Evolutionary conservation across 164 flowering plant genomes (phyloP), one percentile per base, ranked within the genome.

Genomic region (Echeveria elegans): DNA sequence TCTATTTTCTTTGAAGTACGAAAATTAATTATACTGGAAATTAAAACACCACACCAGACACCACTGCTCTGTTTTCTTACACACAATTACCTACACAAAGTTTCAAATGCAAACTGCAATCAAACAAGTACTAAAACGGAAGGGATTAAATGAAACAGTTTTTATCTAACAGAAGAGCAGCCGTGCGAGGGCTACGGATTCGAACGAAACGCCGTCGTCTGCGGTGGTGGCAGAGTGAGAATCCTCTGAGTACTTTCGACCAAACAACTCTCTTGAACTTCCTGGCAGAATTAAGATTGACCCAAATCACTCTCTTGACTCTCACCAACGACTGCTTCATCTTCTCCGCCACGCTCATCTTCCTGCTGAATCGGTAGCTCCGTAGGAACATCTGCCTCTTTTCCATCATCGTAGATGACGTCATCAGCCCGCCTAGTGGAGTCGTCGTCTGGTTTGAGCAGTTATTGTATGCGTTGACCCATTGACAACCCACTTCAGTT

Each of bases 371-470:
- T 58, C 82, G 87, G 75, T 88, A 88, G 83, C 95, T 88, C 48
- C 89, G 79, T 36, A 88, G 76, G 68, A 88, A 88, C 50, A 86
- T 67, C 72, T 81, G 89, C 50, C 95, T 82, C 80, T 84, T 87
- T 72, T 85, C 93, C 65, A 82, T 69, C 65, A 18, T 36, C 23
- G 18, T 62, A 19, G 24, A 5, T 31, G 34, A 12, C 29, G 66
- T 36, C 66, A 19, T 36, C 21, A 47, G 21, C 21, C 21, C 52
- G 5, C 52, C 23, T 4, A 18, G n/a, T 21, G 18, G 23, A 19
- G 21, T 18, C 21, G 21, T 18, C 21, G 23, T 18, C 52, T 47
- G 23, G 45, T 40, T 40, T 40, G 45, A 40, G 45, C 9, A 36
- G 38, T 36, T 36, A 10, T 36, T 5, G 6, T 40, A 9, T 14